Evolutionary conservation across 257 asterid species (phyloP), one percentile per base, ranked within the genome.

Genomic region (Leptodermis oblonga): DNA sequence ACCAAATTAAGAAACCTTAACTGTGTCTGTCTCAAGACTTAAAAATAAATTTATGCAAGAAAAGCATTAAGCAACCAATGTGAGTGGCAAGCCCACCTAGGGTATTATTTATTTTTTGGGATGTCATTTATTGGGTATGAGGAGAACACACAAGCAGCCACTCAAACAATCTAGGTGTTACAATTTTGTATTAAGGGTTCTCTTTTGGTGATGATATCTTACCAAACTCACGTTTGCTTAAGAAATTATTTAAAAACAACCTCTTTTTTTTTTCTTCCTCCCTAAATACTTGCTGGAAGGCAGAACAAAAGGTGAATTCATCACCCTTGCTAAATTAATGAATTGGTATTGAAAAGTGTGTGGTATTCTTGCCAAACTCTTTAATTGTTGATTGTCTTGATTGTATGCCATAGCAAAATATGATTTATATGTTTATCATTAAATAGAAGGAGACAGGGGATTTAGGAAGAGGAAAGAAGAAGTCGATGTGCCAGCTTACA

Each of bases 11-110:
- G 66, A 56, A 56, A 69, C 25, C 26, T 14, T 13, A 25, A 72
- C 6, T 45, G 41, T 33, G n/a, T n/a, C n/a, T n/a, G n/a, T n/a
- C n/a, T n/a, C n/a, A n/a, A n/a, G n/a, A n/a, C n/a, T n/a, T n/a
- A n/a, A n/a, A n/a, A n/a, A n/a, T n/a, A n/a, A n/a, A n/a, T n/a
- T n/a, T n/a, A n/a, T n/a, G n/a, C n/a, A n/a, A n/a, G n/a, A n/a
- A n/a, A n/a, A n/a, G n/a, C n/a, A n/a, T n/a, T 65, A 77, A 68
- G 78, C 72, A 71, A 63, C 71, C 58, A 63, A 46, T 46, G 72
- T 49, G 22, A 81, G 85, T 81, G 85, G 80, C 62, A 71, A 33
- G 77, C 72, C 80, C 85, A 78, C 79, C 81, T 65, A n/a, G n/a
- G 7, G 6, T 37, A 46, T 15, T 48, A 42, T 15, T 25, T 41